Evolutionary conservation across 2,329 filamentous ascomycete species (phyloP).

Genomic region (Coniochaeta ligniaria): DNA sequence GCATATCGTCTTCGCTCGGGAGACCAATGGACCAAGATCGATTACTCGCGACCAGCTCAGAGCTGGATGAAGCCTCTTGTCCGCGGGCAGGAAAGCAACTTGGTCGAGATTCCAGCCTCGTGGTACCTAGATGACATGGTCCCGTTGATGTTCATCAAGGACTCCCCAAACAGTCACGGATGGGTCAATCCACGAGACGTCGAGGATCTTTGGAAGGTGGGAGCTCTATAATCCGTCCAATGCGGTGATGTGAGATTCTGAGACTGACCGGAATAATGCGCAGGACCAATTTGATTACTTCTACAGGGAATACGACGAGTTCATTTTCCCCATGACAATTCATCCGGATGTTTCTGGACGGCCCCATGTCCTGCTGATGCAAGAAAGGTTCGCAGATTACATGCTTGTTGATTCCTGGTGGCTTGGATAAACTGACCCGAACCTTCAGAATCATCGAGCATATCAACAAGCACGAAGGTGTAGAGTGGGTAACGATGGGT

Average conservation of each 20-base stretch:
- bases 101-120: conserved; percentile 56
- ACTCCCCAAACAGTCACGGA: conserved; percentile 55
- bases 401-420: too few species aligned
- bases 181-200: conserved; percentile 46
- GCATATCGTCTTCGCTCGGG: conserved; percentile 56
- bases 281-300: conserved; percentile 66
- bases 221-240: too few species aligned
- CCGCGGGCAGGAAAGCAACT: conserved; percentile 48
- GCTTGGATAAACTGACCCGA: too few species aligned
- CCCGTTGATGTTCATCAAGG: conserved; percentile 69
- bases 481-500: too few species aligned
- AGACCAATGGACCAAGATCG: conserved; percentile 59
- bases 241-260: too few species aligned
- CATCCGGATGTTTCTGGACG: conserved; percentile 66
- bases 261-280: too few species aligned
- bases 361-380: conserved; percentile 65
- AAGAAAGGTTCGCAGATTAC: too few species aligned
- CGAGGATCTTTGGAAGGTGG: conserved; percentile 59
- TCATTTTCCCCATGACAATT: conserved; percentile 71
- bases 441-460: too few species aligned
- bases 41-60: conserved; percentile 52
- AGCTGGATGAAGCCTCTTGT: conserved; percentile 60
- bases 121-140: conserved; percentile 61
- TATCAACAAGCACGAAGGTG: conserved; percentile 18
- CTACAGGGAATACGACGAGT: conserved; percentile 70